Evolutionary conservation across 768 basidiomycete species (phyloP), one percentile per base, ranked within the genome.

Genomic region (Serendipita indica): DNA sequence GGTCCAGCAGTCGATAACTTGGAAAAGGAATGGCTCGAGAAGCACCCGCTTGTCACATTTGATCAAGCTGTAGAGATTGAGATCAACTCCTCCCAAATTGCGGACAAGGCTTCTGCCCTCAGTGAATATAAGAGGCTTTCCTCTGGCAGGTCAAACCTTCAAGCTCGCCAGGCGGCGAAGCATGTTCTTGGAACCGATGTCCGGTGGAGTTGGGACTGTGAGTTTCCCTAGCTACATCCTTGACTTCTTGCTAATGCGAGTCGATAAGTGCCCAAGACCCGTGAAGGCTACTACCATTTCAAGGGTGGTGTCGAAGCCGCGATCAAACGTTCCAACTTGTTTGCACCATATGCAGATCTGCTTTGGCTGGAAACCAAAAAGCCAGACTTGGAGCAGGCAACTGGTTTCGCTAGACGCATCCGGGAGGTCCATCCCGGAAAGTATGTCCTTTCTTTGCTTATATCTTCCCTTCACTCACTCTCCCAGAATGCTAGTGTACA

Each of bases 331-430:
- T 80, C 82, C 2, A 74, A 84, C 61, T 79, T 80, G 20, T 96
- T 83, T 66, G 86, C 89, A 0, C 87, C 88, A 18, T 86, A 89
- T 64, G 83, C 89, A 13, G 91, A 96, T 69, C 77, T 93, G 64
- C 73, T 93, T 43, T 96, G 91, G 92, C 77, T 93, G 41, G 92
- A 94, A 73, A 96, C 92, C 1, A 91, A 89, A 65, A 76, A 77
- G n/a, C 91, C 92, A 6, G 78, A 90, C 67, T 74, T 94, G 22
- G 75, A 81, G 60, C 80, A 90, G 67, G 91, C 91, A 2, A 75
- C 80, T 33, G 78, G 75, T 32, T 90, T 93, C 69, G 83, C 91
- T 2, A 73, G 83, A 43, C 78, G 78, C 66, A 86, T 93, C 64
- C 74, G 85, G 57, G 79, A 78, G 62, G 75, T 75, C 66, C 79